Evolutionary conservation across 2,329 filamentous ascomycete species (phyloP).

Genomic region (Penicillium palitans): DNA sequence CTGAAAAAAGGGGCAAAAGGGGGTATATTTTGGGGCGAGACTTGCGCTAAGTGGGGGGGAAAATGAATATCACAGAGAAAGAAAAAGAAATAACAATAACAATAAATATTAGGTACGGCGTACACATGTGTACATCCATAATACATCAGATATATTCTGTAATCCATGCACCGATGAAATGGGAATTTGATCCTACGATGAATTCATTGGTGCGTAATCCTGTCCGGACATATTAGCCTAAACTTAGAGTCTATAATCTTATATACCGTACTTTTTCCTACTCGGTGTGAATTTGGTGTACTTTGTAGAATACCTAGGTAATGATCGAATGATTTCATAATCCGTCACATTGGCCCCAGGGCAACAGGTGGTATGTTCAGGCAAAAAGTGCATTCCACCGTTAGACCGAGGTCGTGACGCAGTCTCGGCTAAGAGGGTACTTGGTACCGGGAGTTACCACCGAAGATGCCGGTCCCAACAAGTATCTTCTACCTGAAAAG

Average conservation of each 20-base stretch:
- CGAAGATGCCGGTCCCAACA: not conserved
- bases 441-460: not conserved
- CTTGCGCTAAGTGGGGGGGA: not conserved
- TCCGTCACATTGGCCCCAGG: not conserved
- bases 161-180: not conserved
- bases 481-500: not conserved
- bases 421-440: slow-evolving; percentile 5
- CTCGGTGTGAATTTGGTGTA: not conserved
- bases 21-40: not conserved
- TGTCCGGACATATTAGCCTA: not conserved
- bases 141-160: too few relatives aligned
- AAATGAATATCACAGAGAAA: not conserved
- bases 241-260: not conserved
- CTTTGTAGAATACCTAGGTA: too few relatives aligned
- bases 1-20: slow-evolving; percentile 19
- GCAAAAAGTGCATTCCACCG: not conserved
- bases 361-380: not conserved
- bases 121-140: too few relatives aligned
- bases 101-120: too few relatives aligned
- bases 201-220: slow-evolving; percentile 11
- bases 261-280: not conserved
- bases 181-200: not conserved
- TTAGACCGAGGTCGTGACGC: slow-evolving; percentile 7
- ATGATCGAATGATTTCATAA: not conserved
- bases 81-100: not conserved